Evolutionary conservation across 768 basidiomycete genomes (phyloP), one percentile per base, ranked within the genome.

Genomic region (Leccinum sublutescens): DNA sequence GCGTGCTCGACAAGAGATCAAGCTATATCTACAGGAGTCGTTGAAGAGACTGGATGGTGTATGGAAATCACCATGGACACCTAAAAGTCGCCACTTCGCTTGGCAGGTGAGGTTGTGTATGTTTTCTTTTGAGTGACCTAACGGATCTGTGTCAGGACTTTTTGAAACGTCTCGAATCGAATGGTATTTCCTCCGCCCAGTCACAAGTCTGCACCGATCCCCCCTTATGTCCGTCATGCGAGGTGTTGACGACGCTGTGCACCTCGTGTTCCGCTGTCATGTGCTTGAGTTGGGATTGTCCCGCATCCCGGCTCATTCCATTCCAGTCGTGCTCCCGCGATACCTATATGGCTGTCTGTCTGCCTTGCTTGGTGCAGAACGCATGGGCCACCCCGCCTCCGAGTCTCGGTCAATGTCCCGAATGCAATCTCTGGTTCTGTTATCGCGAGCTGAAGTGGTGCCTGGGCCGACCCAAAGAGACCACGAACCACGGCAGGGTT

Each of bases 361-460:
- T 55, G 7, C 14, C 54, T 1, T 67, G 68, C 27, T 11, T 65
- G 21, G 23, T 27, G 1, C 51, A 62, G 15, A 52, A 4, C 17
- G 50, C 45, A 7, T 27, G 31, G n/a, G 11, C 9, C 3, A 25
- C 55, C 1, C 65, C 62, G 10, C 14, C 34, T 25, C 23, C 23
- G 23, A 25, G 23, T 19, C 61, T 69, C 0, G 66, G 62, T 23
- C 50, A 68, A 56, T 68, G 68, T 40, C 68, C 68, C 17, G 12
- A 52, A 10, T 70, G 66, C 51, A 12, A 59, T 19, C 57, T 60
- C 50, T 70, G 68, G 68, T 66, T 60, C 48, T 68, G 66, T 49
- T 4, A 19, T 8, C 1, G 19, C 4, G 68, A 70, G 5, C 21
- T 69, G 56, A 59, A 29, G 2, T 70, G 68, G 68, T 70, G 68